Base-by-base conservation (phyloP, 176 grass and related monocot genomes). In the Oryza officinalis region DNA sequence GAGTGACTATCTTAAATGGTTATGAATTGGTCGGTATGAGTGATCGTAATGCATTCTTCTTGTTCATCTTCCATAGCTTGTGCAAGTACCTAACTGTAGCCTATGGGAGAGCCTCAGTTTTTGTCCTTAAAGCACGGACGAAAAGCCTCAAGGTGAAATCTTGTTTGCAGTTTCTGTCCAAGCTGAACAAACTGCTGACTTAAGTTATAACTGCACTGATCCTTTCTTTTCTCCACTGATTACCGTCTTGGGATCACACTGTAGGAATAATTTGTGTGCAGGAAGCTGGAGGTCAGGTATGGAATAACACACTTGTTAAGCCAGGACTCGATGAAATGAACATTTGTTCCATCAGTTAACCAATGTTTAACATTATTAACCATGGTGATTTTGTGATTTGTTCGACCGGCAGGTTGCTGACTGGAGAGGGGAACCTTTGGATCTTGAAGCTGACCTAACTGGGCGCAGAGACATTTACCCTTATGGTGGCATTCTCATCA, bases 71-170 rank as follows among this genome's bases (percentile, higher is more conserved):
- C 81, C 80, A 33, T 86, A 98, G 96, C 74, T 88, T 98, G 85
- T 98, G 96, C 69, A 98, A 93, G 84, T 98, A 95, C 82, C 83
- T 95, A 38, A 92, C 91, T 59, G 93, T 98, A 50, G 93, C 96
- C 67, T 93, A 90, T 33, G 96, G 96, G 66, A 93, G 91, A 85
- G 87, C 91, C 85, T 92, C 91, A 1, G 91, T 95, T 54, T 98
- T 93, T 67, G 82, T 95, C 90, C 89, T 66, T 65, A 80, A 80
- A 76, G 82, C 91, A 32, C 94, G 93, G 64, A 65, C 67, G 46
- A 82, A 91, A 77, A 92, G 87, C 84, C 50, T 98, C 80, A 98
- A 98, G 87, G 96, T 98, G 81, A n/a, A 18, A n/a, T 67, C 15
- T 88, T 87, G 38, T 66, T 77, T 78, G 33, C 74, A 31, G 32